Evolutionary conservation across 129 eudicot genomes (phyloP), one percentile per base, ranked within the genome.

Genomic region (Heracleum sosnowskyi): DNA sequence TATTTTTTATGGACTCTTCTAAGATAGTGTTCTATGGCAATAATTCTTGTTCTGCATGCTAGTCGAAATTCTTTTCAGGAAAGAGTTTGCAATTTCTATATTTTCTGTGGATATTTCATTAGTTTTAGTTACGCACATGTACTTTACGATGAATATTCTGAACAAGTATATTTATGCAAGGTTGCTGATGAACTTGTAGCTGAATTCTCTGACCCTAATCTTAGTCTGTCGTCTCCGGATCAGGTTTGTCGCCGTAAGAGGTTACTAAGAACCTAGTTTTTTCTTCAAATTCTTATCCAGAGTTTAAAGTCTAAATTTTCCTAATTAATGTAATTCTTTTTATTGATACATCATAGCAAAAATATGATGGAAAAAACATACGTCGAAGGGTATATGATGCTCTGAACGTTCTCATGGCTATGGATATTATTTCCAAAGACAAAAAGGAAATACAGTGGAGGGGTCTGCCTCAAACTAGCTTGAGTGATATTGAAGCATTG

Each of bases 181-280:
- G 97, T 92, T 74, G 97, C 97, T 35, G 97, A 92, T 82, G 97
- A 92, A 86, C 96, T 92, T 62, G 93, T 92, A 41, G 89, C 90
- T 46, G 97, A 90, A 79, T 92, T 88, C 81, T 72, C 90, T n/a
- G 96, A 86, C 36, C 87, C 89, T 20, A 57, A 62, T 49, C 78
- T 80, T 26, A 69, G 77, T 77, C 79, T 82, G 73, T 76, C 89
- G 76, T 72, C 91, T 73, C 87, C 89, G 4, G 89, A 88, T 24
- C 89, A 85, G 89, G 91, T 83, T 57, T 33, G 69, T 73, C 39
- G 55, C 78, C 57, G 51, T 24, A 53, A 49, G 51, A 68, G 77
- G 75, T 73, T 51, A n/a, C 33, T 60, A 24, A 60, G 8, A 20
- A 10, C n/a, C 9, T 29, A 0, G 6, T 44, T 44, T 60, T 10